Evolutionary conservation across 345 rosid genomes (phyloP).

Genomic region (Eucalyptus cladocalyx): DNA sequence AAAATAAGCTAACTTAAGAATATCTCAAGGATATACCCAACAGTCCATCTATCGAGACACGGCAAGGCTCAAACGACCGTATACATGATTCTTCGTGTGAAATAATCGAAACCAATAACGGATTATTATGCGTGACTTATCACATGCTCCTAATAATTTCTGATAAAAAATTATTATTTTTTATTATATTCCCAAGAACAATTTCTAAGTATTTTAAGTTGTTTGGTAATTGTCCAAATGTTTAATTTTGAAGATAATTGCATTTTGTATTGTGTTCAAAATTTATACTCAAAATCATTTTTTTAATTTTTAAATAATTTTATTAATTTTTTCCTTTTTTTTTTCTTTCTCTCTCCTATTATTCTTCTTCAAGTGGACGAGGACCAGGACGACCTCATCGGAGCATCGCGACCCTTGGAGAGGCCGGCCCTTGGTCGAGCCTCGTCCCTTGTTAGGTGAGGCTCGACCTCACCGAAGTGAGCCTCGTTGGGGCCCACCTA

Average conservation of each 20-base stretch:
- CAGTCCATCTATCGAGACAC: not conserved
- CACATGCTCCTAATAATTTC: too few relatives aligned
- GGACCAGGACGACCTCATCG: accelerated
- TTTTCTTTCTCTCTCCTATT: too few relatives aligned
- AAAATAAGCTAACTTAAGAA: not conserved
- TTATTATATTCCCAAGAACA: accelerated
- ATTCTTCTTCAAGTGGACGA: too few relatives aligned
- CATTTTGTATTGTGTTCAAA: accelerated
- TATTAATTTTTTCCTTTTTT: too few relatives aligned
- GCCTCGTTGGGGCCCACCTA: accelerated
- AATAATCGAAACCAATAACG: not conserved
- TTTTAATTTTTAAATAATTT: too few relatives aligned
- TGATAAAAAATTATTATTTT: accelerated
- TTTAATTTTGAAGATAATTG: accelerated
- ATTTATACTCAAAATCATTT: too few relatives aligned
- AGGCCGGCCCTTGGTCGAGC: accelerated
- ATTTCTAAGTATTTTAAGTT: accelerated
- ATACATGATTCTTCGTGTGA: not conserved
- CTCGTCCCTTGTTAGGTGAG: too few relatives aligned
- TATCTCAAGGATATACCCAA: not conserved
- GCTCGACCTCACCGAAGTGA: too few relatives aligned
- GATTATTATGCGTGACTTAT: too few relatives aligned
- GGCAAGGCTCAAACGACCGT: not conserved
- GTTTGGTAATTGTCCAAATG: accelerated
- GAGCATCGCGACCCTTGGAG: accelerated